Evolutionary conservation across 805 yeast genomes (phyloP), one percentile per base, ranked within the genome.

Genomic region (Suhomyces vadensis): DNA sequence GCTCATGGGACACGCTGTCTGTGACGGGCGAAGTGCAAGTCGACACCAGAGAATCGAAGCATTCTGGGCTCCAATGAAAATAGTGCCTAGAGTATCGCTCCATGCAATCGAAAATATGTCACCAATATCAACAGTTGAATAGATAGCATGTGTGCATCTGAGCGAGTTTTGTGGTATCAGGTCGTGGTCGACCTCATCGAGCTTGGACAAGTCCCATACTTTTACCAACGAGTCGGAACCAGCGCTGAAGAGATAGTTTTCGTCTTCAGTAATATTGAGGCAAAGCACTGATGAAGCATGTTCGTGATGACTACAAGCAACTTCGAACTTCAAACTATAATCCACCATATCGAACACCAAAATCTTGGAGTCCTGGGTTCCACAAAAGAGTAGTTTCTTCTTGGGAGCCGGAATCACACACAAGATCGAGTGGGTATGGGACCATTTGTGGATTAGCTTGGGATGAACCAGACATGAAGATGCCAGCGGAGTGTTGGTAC

Each of bases 21-120:
- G 20, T 11, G 44, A 13, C 19, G 24, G 35, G 8, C 21, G 27
- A 20, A 44, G 39, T n/a, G 35, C 26, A 9, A 60, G 51, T 36
- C 75, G 75, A 45, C 87, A 82, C 81, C 87, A 92, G 33, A 87
- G 77, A 13, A 92, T 77, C 1, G 91, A 78, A 3, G 98, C 97
- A 60, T 91, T 92, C 62, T 94, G 98, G 9, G 96, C 84, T 4
- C 99, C 99, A 54, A 88, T 78, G 49, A 83, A 87, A 3, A 92
- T 70, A 0, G 87, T 79, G 37, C 81, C 74, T 8, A 78, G 61
- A 1, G 66, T 51, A 14, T 79, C 77, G 11, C 83, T 74, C 81
- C 94, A 88, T 6, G 82, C 78, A 25, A 92, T 66, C 6, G 96
- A 84, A 59, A 92, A 92, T 13, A 92, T 85, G 63, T 92, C 99